Conservation (phyloP, 306 rosid species). For the Biancaea sappan region DNA sequence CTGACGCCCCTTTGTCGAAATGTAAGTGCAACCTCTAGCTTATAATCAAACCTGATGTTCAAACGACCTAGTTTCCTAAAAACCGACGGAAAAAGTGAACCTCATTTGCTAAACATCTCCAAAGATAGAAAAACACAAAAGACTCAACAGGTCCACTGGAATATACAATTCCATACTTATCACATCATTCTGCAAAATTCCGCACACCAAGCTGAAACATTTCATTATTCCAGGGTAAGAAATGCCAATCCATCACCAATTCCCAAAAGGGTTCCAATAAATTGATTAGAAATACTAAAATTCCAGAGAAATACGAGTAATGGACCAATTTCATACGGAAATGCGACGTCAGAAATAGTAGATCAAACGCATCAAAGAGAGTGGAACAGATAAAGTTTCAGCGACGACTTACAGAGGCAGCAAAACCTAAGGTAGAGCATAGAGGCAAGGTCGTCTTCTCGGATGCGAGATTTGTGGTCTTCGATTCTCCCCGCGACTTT, state of each 20-base stretch:
- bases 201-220: not conserved
- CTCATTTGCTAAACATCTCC: constrained; percentile 31
- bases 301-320: not conserved
- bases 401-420: constrained; percentile 26
- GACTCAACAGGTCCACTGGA: constrained; percentile 9
- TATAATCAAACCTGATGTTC: not conserved
- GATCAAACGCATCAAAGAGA: constrained; percentile 19
- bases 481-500: not conserved
- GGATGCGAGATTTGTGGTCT: constrained; percentile 4
- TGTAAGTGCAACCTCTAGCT: not conserved
- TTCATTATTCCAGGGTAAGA: not conserved
- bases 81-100: constrained; percentile 25
- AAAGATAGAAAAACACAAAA: not conserved
- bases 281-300: not conserved
- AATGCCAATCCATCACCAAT: not conserved
- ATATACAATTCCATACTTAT: constrained; percentile 9
- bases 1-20: not conserved
- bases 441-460: not conserved
- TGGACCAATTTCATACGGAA: not conserved
- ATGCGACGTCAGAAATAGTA: not conserved
- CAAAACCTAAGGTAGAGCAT: not conserved
- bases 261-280: constrained; percentile 22
- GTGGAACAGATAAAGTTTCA: not conserved
- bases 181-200: not conserved
- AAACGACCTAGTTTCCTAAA: not conserved